Percentiles rank a stretch among this genome's conserved stretches.
Conservation (phyloP, 371 early-diverging fungal genomes). For the Haplosporangium sp. region DNA sequence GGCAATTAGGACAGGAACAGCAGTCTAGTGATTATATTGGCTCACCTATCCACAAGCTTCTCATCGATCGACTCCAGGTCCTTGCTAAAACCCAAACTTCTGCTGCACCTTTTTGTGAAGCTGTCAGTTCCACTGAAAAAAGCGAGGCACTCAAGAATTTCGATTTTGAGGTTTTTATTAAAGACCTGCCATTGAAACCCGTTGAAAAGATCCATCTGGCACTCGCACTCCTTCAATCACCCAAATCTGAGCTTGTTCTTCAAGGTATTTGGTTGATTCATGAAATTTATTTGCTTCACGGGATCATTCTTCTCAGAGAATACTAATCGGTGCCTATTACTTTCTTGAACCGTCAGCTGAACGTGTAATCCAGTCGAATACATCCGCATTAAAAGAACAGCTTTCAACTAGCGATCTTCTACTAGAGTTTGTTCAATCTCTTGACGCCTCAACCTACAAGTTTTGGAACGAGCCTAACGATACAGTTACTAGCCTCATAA, state of each 20-base stretch:
- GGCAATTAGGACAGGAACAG: slow-evolving; percentile 53
- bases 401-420: slow-evolving; percentile 33
- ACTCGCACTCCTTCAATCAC: slow-evolving; percentile 59
- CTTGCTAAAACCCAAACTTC: slow-evolving; percentile 54
- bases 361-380: slow-evolving; percentile 35
- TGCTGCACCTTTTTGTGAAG: slow-evolving; percentile 62
- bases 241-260: slow-evolving; percentile 54
- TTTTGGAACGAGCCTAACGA: slow-evolving; percentile 51
- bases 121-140: slow-evolving; percentile 59
- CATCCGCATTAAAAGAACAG: slow-evolving; percentile 41
- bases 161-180: slow-evolving; percentile 62
- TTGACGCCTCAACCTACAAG: slow-evolving; percentile 38
- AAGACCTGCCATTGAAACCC: slow-evolving; percentile 57
- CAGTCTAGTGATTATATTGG: slow-evolving; percentile 36
- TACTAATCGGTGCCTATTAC: no score
- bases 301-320: no score
- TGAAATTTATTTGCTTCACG: no score
- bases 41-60: slow-evolving; percentile 59
- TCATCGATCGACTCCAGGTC: slow-evolving; percentile 62
- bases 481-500: slow-evolving; percentile 34
- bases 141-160: slow-evolving; percentile 58
- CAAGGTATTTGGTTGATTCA: slow-evolving; percentile 58
- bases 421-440: slow-evolving; percentile 48
- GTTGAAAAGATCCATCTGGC: slow-evolving; percentile 61
- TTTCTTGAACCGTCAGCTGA: slow-evolving; percentile 26